phyloP scores from a whole-genome alignment of 1,284 basidiomycete species.

The Takashimella koratensis region DNA sequence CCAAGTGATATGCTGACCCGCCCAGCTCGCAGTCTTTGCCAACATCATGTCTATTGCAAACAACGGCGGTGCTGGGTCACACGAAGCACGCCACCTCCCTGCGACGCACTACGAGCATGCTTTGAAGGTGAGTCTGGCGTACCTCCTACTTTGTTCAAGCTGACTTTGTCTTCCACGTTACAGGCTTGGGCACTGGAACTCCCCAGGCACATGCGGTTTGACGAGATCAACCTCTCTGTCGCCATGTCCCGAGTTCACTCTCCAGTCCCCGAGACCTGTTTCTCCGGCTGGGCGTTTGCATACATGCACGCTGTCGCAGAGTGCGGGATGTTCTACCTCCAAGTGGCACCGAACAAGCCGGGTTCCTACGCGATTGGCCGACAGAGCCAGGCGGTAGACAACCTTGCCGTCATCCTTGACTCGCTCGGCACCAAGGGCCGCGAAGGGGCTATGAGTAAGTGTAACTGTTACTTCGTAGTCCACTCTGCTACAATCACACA shows the following conservation, averaged over 20 bases:
- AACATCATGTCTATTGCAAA: slow-evolving; percentile 39
- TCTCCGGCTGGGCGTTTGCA: slow-evolving; percentile 49
- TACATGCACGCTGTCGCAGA: slow-evolving; percentile 52
- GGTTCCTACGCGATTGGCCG: slow-evolving; percentile 35
- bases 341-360: slow-evolving; percentile 27
- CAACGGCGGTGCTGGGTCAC: slow-evolving; percentile 15
- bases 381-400: slow-evolving; percentile 48
- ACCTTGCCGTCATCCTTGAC: slow-evolving; percentile 45
- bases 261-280: slow-evolving; percentile 35
- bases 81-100: slow-evolving; percentile 14
- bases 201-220: slow-evolving; percentile 47
- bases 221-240: slow-evolving; percentile 47
- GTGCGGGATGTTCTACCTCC: slow-evolving; percentile 52
- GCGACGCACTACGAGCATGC: slow-evolving; percentile 31
- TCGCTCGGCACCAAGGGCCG: slow-evolving; percentile 41
- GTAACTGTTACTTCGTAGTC: not conserved
- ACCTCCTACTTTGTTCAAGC: not conserved
- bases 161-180: slow-evolving; percentile 15
- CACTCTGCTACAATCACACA: too few species aligned
- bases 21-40: slow-evolving; percentile 34
- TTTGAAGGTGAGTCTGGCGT: too few species aligned
- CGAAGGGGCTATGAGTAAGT: slow-evolving; percentile 43
- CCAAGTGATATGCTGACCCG: slow-evolving; percentile 19
- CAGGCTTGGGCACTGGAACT: slow-evolving; percentile 49
- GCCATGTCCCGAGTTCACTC: slow-evolving; percentile 39